Evolutionary conservation across 2,329 filamentous ascomycete genomes (phyloP), one percentile per base, ranked within the genome.

Genomic region (Neofusicoccum ribis): DNA sequence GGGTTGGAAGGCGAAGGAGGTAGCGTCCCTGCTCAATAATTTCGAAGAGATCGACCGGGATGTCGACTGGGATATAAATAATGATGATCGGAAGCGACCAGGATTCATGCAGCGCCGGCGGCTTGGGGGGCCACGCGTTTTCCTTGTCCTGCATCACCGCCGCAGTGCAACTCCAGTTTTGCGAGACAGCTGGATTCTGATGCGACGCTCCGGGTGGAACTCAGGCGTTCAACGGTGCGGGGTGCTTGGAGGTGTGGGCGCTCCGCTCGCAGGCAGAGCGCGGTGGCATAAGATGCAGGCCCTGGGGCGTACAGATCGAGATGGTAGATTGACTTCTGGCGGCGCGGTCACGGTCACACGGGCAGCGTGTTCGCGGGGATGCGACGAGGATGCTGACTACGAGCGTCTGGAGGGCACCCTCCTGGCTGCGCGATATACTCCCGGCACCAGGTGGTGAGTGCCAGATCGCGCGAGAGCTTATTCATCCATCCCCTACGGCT

Each of bases 1-100:
- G 41, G 49, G 37, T n/a, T 41, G 63, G 31, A 50, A 34, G 34
- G 37, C 44, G 20, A 43, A 52, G 47, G 44, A 50, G 43, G 58
- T 61, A 50, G 58, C 43, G 37, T 49, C 56, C 56, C 56, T 47
- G 56, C 23, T 59, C 54, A 59, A 59, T 59, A 59, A 59, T 59
- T 59, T 34, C 15, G 37, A 59, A 17, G 54, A 46, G 54, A 59
- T 59, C 54, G 54, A 59, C 54, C 54, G 54, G 54, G 54, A 59
- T 59, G 54, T 43, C 6, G 54, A 59, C 54, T 14, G 27, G 54
- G 54, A 59, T 59, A 46, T 44, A 59, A 59, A 59, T 59, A 59
- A 59, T 59, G 54, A 59, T 59, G 54, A 46, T 59, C 54, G 54
- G 36, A 31, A 34, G 54, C 54, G 54, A 44, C 54, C 39, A 36